phyloP scores from a whole-genome alignment of 179 eudicot genomes.

The Kewa caespitosa region DNA sequence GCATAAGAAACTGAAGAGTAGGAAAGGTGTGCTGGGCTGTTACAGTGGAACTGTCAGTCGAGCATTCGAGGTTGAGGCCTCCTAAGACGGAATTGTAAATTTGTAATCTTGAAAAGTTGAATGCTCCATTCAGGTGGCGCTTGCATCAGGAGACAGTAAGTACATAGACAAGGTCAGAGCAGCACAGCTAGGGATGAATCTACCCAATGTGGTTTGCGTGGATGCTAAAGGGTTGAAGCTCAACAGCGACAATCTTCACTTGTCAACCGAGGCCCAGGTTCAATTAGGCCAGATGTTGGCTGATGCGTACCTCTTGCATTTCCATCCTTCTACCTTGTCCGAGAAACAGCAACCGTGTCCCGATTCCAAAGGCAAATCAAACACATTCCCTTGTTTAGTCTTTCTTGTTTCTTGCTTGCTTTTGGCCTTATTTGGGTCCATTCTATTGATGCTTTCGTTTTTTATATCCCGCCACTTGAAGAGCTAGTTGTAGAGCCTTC shows the following conservation, averaged over 20 bases:
- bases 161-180: slow-evolving; percentile 54
- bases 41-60: neutral
- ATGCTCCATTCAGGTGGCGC: slow-evolving; percentile 57
- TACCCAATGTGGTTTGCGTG: slow-evolving; percentile 66
- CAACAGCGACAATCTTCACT: slow-evolving; percentile 61
- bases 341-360: neutral
- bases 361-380: slow-evolving; percentile 6
- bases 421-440: slow-evolving; percentile 18
- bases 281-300: slow-evolving; percentile 66
- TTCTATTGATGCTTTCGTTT: slow-evolving; percentile 4
- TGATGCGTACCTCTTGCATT: slow-evolving; percentile 55
- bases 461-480: slow-evolving; percentile 11
- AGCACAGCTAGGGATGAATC: slow-evolving; percentile 57
- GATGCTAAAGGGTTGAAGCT: slow-evolving; percentile 79
- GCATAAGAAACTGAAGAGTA: no score
- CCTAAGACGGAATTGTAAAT: no score
- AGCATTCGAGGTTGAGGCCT: no score
- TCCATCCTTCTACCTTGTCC: slow-evolving; percentile 18
- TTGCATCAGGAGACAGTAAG: slow-evolving; percentile 63
- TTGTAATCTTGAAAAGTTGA: neutral
- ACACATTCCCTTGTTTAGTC: neutral
- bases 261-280: slow-evolving; percentile 66
- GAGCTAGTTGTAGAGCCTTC: neutral
- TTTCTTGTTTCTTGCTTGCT: slow-evolving; percentile 6
- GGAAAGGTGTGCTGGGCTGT: no score